Evolutionary conservation across 148 eudicot genomes (phyloP).

Genomic region (Selenicereus undatus): DNA sequence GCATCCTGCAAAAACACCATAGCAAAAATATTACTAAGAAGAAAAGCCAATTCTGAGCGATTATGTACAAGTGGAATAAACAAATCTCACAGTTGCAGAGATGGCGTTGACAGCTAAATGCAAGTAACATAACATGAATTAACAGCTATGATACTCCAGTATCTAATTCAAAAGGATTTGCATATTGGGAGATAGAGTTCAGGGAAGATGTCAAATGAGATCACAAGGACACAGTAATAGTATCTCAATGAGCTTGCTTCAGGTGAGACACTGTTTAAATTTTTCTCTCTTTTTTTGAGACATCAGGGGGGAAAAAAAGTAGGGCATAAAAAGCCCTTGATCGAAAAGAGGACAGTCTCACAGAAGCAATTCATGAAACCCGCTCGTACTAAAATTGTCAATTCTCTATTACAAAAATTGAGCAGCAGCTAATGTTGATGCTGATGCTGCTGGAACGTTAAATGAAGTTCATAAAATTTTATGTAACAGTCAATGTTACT

Average conservation of each 20-base stretch:
- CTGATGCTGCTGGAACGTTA: not conserved
- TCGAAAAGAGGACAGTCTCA: no score
- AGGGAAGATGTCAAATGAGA: not conserved
- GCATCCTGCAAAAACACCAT: conserved; percentile 62
- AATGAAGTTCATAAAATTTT: not conserved
- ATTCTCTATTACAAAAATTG: not conserved
- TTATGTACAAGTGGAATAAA: not conserved
- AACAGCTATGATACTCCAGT: not conserved
- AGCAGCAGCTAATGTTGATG: not conserved
- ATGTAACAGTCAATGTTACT: not conserved
- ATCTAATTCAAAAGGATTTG: no score
- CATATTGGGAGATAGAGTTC: not conserved
- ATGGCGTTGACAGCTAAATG: not conserved
- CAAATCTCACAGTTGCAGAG: not conserved
- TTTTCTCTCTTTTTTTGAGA: no score
- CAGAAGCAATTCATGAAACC: no score
- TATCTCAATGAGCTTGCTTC: no score
- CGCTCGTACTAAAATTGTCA: no score
- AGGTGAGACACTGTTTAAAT: no score
- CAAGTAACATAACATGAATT: not conserved
- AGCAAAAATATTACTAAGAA: not conserved
- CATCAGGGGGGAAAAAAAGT: no score
- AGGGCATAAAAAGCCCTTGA: no score
- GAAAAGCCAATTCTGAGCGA: not conserved
- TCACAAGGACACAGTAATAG: not conserved